Percentiles rank a stretch among this genome's conserved stretches.
Evolutionary conservation across 805 yeast genomes (phyloP).

Genomic region (Starmera quercuum): DNA sequence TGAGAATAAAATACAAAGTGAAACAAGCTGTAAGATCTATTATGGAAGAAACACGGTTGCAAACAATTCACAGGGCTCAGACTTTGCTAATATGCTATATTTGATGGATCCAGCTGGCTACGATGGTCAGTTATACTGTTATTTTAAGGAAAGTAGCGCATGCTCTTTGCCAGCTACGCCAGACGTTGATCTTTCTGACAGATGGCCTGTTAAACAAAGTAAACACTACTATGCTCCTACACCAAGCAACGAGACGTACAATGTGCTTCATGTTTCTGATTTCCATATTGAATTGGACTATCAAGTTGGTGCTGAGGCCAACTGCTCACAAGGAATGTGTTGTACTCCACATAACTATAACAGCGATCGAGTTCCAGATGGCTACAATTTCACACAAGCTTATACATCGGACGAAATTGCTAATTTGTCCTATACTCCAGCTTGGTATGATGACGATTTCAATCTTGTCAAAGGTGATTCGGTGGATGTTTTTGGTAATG

Average conservation of each 20-base stretch:
- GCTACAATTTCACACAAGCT: constrained; percentile 7
- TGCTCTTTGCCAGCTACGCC: constrained; percentile 52
- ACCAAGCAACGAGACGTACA: constrained; percentile 38
- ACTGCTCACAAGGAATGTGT: constrained; percentile 50
- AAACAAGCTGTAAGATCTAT: constrained; percentile 21
- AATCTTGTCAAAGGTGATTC: neutral
- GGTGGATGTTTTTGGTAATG: constrained; percentile 18
- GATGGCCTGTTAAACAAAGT: constrained; percentile 38
- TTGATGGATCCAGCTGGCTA: constrained; percentile 43
- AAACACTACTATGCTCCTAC: constrained; percentile 37
- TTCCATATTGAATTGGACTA: constrained; percentile 55
- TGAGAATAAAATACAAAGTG: constrained; percentile 21
- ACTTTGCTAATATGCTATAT: constrained; percentile 42
- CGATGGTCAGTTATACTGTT: constrained; percentile 59
- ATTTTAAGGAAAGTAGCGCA: constrained; percentile 36
- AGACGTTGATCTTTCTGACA: constrained; percentile 31
- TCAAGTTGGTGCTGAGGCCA: constrained; percentile 46
- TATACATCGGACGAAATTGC: neutral
- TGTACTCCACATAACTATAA: constrained; percentile 47
- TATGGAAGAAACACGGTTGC: constrained; percentile 32
- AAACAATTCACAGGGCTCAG: constrained; percentile 30
- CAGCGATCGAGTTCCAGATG: constrained; percentile 23
- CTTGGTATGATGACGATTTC: neutral
- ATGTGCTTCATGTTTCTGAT: constrained; percentile 61
- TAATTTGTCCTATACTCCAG: neutral